Evolutionary conservation across 2,329 filamentous ascomycete genomes (phyloP), one percentile per base, ranked within the genome.

Genomic region (Talaromyces islandicus): DNA sequence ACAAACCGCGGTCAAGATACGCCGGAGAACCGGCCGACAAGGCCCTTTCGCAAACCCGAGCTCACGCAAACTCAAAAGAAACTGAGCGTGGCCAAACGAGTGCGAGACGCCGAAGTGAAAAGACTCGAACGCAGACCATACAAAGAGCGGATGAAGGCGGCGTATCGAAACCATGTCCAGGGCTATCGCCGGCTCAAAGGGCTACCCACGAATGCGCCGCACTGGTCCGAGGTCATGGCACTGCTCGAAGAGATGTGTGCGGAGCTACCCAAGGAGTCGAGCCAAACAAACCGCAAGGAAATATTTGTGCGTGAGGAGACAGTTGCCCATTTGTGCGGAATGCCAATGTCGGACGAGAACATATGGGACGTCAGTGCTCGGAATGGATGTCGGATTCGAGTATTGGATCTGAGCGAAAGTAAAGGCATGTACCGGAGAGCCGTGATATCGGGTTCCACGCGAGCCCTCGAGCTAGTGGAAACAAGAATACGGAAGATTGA

Each of bases 341-440:
- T 68, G 12, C 68, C 66, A 6, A 64, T 68, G 3, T 64, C 67
- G 59, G 61, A 63, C 38, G 75, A 78, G 61, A 78, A 77, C 60
- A 67, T 76, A 7, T 77, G 70, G 69, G 69, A 69, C 59, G 64
- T 73, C 7, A 61, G 64, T 10, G 58, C 75, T 17, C 69, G 66
- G 14, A 72, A 75, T 58, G 75, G 75, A 25, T 77, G 75, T 53
- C 68, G 68, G 38, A 69, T 77, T n/a, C 75, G 74, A 56, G 68
- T 77, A 11, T 58, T 75, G 29, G 64, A 66, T 52, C 59, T 67
- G n/a, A 43, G 54, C 1, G 65, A 74, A 53, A 73, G 70, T 53
- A 64, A 70, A 32, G 70, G 74, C 11, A 41, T 63, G 6, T 60
- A 67, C 58, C 74, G 75, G 41, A 74, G 70, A 57, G 68, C 74